Evolutionary conservation across 1,284 basidiomycete species (phyloP), one percentile per base, ranked within the genome.

Genomic region (Prillingera fragicola): DNA sequence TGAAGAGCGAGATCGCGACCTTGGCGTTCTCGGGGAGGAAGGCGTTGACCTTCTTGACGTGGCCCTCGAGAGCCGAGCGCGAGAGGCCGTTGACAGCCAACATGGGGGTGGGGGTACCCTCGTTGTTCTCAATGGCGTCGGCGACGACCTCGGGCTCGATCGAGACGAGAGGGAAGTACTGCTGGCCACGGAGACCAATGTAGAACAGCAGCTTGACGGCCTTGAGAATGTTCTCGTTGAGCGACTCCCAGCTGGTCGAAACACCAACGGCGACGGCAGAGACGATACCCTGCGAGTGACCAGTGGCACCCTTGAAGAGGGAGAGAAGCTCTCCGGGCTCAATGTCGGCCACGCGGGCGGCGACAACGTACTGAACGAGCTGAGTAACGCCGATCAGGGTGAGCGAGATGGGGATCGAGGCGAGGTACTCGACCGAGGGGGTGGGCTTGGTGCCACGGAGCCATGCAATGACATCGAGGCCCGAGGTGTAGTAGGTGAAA

Each of bases 331-430:
- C 80, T 15, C 82, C 86, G 0, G 91, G 91, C 2, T 79, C 80
- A 34, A 91, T 73, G 44, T 82, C 80, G 21, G 81, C 74, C 43
- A 86, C 81, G 40, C 81, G 83, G 64, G 84, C 85, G 21, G 84
- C 78, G 43, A 86, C 78, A 52, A 95, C 78, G 71, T 95, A 98
- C 67, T 97, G 94, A 7, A 83, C 80, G 62, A 98, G 83, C 69
- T 98, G 94, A 3, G 92, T 94, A 44, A 97, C 78, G 38, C 94
- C 94, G 66, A 98, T 97, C 48, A 98, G 79, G 29, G 91, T 91
- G 62, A 96, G 80, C 4, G 94, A 96, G 55, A 97, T 74, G n/a
- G 95, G 92, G 52, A 95, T 82, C 12, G 90, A 91, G 13, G 89
- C 91, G 48, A 97, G 78, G 73, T 97, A 98, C n/a, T 83, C 71